Conservation (phyloP, 805 yeast species). For the Saturnispora serradocipensis region DNA sequence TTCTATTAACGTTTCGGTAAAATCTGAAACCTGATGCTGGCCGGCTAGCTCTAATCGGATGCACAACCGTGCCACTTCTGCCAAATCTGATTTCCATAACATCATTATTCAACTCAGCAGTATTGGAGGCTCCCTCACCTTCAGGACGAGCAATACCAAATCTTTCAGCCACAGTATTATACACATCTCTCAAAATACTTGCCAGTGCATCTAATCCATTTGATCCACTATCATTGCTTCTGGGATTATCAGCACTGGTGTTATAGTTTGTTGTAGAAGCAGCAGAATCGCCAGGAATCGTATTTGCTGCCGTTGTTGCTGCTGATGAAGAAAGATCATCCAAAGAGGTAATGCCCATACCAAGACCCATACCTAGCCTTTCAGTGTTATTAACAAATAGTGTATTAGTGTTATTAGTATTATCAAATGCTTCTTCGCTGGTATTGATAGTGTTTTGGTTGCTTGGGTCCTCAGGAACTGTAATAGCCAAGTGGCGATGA, state of each 20-base stretch:
- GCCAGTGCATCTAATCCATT: slow-evolving; percentile 7
- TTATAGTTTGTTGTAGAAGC: background rate
- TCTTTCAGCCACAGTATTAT: slow-evolving; percentile 2
- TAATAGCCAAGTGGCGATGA: slow-evolving; percentile 19
- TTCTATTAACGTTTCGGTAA: slow-evolving; percentile 4
- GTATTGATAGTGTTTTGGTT: background rate
- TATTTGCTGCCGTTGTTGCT: background rate
- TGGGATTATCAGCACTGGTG: background rate
- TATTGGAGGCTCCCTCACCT: background rate
- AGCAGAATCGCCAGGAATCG: background rate
- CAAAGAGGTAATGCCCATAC: background rate
- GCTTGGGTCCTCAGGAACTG: background rate
- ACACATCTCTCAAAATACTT: slow-evolving; percentile 6
- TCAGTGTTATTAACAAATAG: background rate
- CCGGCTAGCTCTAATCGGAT: background rate
- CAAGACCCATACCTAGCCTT: background rate
- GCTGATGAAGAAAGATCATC: background rate
- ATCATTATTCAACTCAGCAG: background rate
- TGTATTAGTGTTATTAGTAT: background rate
- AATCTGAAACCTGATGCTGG: slow-evolving; percentile 6
- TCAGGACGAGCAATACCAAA: slow-evolving; percentile 1
- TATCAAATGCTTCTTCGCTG: background rate
- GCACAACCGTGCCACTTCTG: background rate
- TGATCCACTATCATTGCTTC: background rate
- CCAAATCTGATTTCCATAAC: slow-evolving; percentile 1